These are phyloP conservation scores for Bipolaris zeicola DNA, from an alignment of 2,329 filamentous ascomycete genomes.

Conservation along the genomic window DNA sequence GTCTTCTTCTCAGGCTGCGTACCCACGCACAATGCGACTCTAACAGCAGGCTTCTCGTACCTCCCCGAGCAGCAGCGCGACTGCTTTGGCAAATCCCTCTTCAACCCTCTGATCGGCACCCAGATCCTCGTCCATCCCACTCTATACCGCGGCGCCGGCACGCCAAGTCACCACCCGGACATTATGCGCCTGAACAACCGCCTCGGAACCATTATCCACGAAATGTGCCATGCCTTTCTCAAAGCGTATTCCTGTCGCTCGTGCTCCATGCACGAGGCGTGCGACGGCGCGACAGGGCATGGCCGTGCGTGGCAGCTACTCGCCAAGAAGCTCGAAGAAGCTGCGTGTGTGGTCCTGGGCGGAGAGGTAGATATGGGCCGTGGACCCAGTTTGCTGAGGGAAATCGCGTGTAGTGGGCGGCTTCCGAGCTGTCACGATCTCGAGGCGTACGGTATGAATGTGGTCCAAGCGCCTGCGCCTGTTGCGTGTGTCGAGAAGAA, in stretches of 20 bases:
- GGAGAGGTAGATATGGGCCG: constrained; percentile 20
- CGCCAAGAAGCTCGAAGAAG: constrained; percentile 25
- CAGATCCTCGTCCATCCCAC: constrained; percentile 21
- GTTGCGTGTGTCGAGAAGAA: neutral
- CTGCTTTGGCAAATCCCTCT: constrained; percentile 19
- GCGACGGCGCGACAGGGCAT: constrained; percentile 16
- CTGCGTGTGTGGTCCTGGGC: constrained; percentile 18
- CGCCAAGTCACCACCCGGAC: neutral
- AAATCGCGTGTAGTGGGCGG: constrained; percentile 9
- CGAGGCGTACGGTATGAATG: constrained; percentile 16
- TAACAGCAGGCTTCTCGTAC: constrained; percentile 18
- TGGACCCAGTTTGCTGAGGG: constrained; percentile 18
- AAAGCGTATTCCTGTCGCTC: constrained; percentile 20
- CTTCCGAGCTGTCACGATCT: constrained; percentile 25
- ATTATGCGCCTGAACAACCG: constrained; percentile 11
- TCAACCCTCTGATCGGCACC: constrained; percentile 20
- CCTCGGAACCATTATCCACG: constrained; percentile 24
- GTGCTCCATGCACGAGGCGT: constrained; percentile 15
- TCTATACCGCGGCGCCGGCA: constrained; percentile 14
- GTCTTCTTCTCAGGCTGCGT: constrained; percentile 20
- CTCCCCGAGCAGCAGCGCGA: constrained; percentile 5
- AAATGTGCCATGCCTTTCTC: constrained; percentile 25
- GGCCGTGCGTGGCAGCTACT: constrained; percentile 27
- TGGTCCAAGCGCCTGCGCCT: constrained; percentile 2
- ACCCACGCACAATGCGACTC: constrained; percentile 6